phyloP scores from a whole-genome alignment of 805 yeast species.

The Barnettozyma populi region DNA sequence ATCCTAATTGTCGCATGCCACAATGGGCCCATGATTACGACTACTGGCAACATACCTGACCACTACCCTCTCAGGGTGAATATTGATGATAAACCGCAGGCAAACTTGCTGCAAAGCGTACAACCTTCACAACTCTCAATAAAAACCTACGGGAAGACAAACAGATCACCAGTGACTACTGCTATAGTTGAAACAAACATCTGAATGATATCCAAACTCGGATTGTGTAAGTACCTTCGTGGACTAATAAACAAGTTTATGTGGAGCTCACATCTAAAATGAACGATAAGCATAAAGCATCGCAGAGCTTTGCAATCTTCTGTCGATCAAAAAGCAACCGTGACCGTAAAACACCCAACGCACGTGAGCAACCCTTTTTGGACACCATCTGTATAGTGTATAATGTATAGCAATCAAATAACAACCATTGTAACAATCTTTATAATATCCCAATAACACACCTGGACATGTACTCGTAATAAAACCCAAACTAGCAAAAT shows the following conservation, averaged over 20 bases:
- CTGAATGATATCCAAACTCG: neutral
- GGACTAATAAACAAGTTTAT: neutral
- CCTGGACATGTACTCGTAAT: neutral
- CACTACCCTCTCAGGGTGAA: too few species aligned
- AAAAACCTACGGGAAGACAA: too few species aligned
- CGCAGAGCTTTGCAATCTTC: neutral
- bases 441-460: neutral
- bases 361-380: neutral
- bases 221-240: neutral
- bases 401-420: conserved; percentile 1
- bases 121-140: too few species aligned
- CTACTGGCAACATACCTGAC: too few species aligned
- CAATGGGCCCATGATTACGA: neutral
- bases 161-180: neutral
- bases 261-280: neutral
- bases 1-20: too few species aligned
- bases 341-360: neutral
- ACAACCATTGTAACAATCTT: neutral
- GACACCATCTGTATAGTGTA: neutral
- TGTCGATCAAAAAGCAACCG: neutral
- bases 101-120: too few species aligned
- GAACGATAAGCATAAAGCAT: neutral
- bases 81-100: too few species aligned
- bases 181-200: neutral
- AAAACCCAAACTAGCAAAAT: neutral